These are phyloP conservation scores for Delonix regia DNA, from an alignment of 306 rosid genomes.

Conservation along the genomic window DNA sequence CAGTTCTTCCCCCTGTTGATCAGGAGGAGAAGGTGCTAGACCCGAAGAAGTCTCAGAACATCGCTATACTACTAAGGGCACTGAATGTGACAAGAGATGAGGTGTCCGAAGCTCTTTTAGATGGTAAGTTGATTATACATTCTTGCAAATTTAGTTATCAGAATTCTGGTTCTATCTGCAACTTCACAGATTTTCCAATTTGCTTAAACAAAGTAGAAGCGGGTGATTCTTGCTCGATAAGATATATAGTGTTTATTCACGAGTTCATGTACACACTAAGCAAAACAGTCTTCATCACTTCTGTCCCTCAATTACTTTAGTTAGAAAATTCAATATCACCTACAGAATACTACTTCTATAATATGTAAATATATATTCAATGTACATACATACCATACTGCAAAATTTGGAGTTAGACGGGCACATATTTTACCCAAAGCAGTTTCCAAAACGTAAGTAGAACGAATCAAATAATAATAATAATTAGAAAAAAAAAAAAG, in stretches of 20 bases:
- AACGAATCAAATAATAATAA: not conserved
- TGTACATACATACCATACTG: not conserved
- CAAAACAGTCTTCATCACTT: not conserved
- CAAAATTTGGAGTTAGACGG: not conserved
- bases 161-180: conserved; percentile 6
- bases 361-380: not conserved
- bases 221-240: not conserved
- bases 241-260: not conserved
- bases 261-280: not conserved
- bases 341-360: not conserved
- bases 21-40: conserved; percentile 84
- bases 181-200: not conserved
- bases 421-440: not conserved
- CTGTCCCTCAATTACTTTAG: not conserved
- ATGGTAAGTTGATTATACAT: conserved; percentile 57
- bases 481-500: too few relatives aligned
- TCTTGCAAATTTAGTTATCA: conserved; percentile 10
- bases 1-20: conserved; percentile 75
- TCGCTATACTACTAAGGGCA: conserved; percentile 93
- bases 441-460: not conserved
- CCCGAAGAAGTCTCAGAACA: conserved; percentile 94
- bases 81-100: conserved; percentile 92
- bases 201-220: not conserved
- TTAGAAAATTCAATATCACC: not conserved
- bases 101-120: conserved; percentile 90